Conservation (phyloP, 2,329 filamentous ascomycete genomes). For the Acrocalymma vagum region DNA sequence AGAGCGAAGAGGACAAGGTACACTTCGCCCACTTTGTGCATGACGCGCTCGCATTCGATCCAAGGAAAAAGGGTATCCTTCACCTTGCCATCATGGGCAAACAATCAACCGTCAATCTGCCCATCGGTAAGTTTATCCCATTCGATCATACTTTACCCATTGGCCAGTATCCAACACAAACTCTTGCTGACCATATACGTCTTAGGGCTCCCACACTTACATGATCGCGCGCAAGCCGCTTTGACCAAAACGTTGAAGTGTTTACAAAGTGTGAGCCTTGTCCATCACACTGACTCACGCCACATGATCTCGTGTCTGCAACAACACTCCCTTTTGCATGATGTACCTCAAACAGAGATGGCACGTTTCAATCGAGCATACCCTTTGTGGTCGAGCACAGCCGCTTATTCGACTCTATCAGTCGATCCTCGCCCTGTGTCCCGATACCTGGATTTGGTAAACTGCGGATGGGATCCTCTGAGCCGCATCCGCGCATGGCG, state of each 20-base stretch:
- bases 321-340: neutral
- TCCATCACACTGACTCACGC: conserved; percentile 1
- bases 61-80: conserved; percentile 10
- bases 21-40: conserved; percentile 15
- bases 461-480: conserved; percentile 3
- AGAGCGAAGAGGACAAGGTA: conserved; percentile 7
- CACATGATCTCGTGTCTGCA: conserved; percentile 1
- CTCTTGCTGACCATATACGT: neutral
- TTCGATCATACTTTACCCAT: conserved; percentile 1
- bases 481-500: conserved; percentile 14
- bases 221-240: conserved; percentile 2
- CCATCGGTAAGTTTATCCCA: conserved; percentile 2
- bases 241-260: neutral
- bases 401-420: conserved; percentile 9
- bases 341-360: conserved; percentile 1
- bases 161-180: neutral
- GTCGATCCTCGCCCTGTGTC: conserved; percentile 10
- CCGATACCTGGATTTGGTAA: conserved; percentile 9
- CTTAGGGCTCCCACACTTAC: conserved; percentile 1
- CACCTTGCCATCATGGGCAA: conserved; percentile 14
- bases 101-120: conserved; percentile 4
- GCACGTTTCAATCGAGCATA: conserved; percentile 13
- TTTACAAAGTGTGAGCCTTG: conserved; percentile 6
- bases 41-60: conserved; percentile 15
- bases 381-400: conserved; percentile 10